Conservation (phyloP, 768 basidiomycete species). For the Peribolospora baueri region DNA sequence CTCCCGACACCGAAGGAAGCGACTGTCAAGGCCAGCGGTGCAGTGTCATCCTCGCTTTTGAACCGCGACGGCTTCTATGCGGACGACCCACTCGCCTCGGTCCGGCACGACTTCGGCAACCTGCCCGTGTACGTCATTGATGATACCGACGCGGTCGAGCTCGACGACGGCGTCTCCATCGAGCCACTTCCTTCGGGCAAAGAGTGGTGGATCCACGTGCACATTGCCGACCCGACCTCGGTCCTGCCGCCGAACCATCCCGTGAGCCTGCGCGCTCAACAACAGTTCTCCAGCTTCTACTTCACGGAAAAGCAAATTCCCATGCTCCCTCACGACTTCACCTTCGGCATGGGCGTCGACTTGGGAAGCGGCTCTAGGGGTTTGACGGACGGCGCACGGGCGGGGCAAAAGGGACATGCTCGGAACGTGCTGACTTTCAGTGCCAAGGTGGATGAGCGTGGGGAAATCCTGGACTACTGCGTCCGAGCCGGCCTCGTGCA, state of each 20-base stretch:
- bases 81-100: conserved; percentile 36
- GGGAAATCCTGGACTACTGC: conserved; percentile 42
- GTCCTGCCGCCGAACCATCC: conserved; percentile 45
- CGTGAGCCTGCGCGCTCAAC: conserved; percentile 34
- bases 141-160: conserved; percentile 47
- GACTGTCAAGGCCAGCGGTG: not conserved
- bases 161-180: conserved; percentile 81
- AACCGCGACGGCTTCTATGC: conserved; percentile 4
- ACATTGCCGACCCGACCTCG: conserved; percentile 77
- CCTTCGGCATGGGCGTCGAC: not conserved
- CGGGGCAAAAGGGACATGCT: conserved; percentile 15
- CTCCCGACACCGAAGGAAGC: not conserved
- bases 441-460: conserved; percentile 33
- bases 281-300: conserved; percentile 35
- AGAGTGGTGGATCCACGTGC: conserved; percentile 68
- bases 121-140: conserved; percentile 70
- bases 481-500: conserved; percentile 49
- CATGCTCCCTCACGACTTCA: conserved; percentile 38
- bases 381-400: conserved; percentile 9
- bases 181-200: conserved; percentile 30
- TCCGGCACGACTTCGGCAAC: conserved; percentile 69
- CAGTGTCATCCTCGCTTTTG: not conserved
- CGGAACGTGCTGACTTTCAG: conserved; percentile 62
- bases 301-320: conserved; percentile 37
- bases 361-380: conserved; percentile 9